These are phyloP conservation scores for Eimeria necatrix DNA, from an alignment of 169 alveolate species.

Conservation along the genomic window DNA sequence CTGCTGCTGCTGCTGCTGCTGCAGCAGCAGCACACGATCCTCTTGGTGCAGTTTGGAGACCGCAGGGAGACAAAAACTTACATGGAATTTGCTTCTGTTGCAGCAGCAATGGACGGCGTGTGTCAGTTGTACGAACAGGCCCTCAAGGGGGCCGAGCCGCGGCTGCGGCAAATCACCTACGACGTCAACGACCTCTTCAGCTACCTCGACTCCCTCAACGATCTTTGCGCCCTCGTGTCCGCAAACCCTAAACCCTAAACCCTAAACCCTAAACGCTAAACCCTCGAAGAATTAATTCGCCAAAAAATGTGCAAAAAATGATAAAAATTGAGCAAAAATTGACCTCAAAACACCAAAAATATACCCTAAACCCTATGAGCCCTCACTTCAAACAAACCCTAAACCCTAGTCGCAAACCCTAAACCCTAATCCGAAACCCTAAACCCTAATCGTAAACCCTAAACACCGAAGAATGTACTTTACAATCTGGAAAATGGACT, in stretches of 20 bases:
- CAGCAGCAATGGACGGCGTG: constrained; percentile 68
- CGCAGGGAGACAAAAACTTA: constrained; percentile 46
- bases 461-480: too few relatives aligned
- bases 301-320: too few relatives aligned
- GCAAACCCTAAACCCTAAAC: neutral
- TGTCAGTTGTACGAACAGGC: constrained; percentile 75
- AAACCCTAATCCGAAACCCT: too few relatives aligned
- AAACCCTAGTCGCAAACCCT: too few relatives aligned
- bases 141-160: constrained; percentile 67
- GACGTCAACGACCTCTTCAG: constrained; percentile 65
- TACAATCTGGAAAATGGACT: too few relatives aligned
- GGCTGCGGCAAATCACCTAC: constrained; percentile 63
- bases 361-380: too few relatives aligned
- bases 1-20: neutral
- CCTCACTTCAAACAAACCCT: too few relatives aligned
- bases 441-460: too few relatives aligned
- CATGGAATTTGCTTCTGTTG: constrained; percentile 44
- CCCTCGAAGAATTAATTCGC: too few relatives aligned
- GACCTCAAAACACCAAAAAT: too few relatives aligned
- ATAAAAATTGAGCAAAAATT: too few relatives aligned
- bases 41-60: constrained; percentile 65
- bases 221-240: constrained; percentile 69
- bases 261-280: neutral
- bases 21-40: constrained; percentile 62
- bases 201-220: constrained; percentile 44